phyloP scores from a whole-genome alignment of 305 asterid genomes.

The Lippia alba region DNA sequence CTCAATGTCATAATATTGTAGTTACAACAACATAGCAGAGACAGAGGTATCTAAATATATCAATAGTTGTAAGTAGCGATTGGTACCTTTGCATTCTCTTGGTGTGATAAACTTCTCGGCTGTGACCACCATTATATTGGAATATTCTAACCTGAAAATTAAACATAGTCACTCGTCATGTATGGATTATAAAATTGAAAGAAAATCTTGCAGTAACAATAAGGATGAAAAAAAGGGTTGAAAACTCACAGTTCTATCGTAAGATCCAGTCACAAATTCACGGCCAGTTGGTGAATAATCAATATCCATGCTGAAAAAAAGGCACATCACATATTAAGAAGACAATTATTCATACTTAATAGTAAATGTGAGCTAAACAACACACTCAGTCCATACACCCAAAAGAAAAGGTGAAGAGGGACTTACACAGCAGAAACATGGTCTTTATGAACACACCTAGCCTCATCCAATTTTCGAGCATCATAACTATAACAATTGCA shows the following conservation, averaged over 20 bases:
- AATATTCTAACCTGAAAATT: conserved; percentile 84
- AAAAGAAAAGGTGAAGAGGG: conserved; percentile 18
- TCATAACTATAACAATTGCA: conserved; percentile 92
- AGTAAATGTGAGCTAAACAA: conserved; percentile 14
- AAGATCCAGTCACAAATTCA: conserved; percentile 97
- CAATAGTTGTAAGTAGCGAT: conserved; percentile 2
- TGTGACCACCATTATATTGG: conserved; percentile 91
- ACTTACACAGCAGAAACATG: conserved; percentile 95
- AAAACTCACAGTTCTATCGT: conserved; percentile 90
- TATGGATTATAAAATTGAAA: background rate
- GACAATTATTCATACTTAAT: background rate
- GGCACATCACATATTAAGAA: conserved; percentile 29
- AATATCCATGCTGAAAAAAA: conserved; percentile 82
- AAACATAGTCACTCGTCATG: conserved; percentile 24
- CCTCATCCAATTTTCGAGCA: conserved; percentile 79
- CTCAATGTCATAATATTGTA: background rate
- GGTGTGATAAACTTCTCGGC: conserved; percentile 92
- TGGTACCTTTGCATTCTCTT: conserved; percentile 96
- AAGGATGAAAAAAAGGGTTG: background rate
- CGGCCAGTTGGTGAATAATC: conserved; percentile 98
- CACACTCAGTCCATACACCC: background rate
- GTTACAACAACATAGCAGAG: conserved; percentile 5
- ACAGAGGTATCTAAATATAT: conserved; percentile 18
- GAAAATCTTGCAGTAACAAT: conserved; percentile 2
- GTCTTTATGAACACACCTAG: conserved; percentile 89